Evolutionary conservation across 1,139 yeast species (phyloP).

Genomic region (Candida sp.): DNA sequence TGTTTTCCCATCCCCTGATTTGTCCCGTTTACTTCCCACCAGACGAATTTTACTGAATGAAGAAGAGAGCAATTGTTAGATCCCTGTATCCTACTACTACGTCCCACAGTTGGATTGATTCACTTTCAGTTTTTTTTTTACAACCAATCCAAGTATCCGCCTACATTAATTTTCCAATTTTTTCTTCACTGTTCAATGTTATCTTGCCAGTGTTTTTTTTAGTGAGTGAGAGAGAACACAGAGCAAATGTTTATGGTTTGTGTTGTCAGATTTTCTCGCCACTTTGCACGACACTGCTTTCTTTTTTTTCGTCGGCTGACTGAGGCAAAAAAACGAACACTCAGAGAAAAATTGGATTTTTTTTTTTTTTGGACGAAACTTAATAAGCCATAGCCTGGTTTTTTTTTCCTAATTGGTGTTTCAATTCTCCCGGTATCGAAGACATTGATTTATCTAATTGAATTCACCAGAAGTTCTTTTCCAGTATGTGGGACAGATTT

Average conservation of each 20-base stretch:
- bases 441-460: not conserved
- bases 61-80: not conserved
- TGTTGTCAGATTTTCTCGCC: slow-evolving; percentile 12
- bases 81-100: not conserved
- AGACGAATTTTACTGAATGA: not conserved
- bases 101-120: not conserved
- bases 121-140: not conserved
- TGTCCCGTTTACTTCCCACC: not conserved
- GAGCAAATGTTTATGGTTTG: slow-evolving; percentile 11
- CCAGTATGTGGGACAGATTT: not conserved
- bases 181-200: slow-evolving; percentile 1
- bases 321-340: slow-evolving; percentile 2
- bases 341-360: not conserved
- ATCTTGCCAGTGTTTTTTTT: not conserved
- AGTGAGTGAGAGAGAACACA: not conserved
- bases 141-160: not conserved
- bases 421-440: not conserved
- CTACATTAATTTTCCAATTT: not conserved
- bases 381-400: not conserved
- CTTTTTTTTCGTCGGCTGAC: slow-evolving; percentile 9
- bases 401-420: not conserved
- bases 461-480: not conserved
- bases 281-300: slow-evolving; percentile 6
- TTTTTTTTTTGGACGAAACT: not conserved
- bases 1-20: slow-evolving; percentile 3